Percentiles rank a stretch among this genome's conserved stretches.
Conservation (phyloP, 139 green algal genomes). For the Tetratostichococcus sp. region DNA sequence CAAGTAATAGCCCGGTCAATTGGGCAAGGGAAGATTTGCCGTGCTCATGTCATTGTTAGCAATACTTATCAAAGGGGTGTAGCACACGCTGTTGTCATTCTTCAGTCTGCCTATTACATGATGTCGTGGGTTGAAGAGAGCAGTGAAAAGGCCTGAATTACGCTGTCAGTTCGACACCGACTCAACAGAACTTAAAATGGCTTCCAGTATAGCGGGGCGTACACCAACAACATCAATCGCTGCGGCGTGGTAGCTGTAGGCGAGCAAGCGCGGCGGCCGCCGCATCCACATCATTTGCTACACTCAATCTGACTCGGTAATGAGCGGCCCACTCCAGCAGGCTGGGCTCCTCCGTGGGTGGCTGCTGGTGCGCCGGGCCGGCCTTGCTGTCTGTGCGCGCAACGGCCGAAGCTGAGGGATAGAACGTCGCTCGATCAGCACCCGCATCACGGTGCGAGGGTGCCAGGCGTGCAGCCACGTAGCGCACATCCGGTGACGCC, state of each 20-base stretch:
- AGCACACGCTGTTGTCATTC: too few relatives aligned
- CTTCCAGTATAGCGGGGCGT: too few relatives aligned
- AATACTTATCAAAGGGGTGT: too few relatives aligned
- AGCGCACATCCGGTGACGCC: conserved; percentile 23
- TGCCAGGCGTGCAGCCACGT: conserved; percentile 35
- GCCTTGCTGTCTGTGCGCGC: neutral
- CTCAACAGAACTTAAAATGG: too few relatives aligned
- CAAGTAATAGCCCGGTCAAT: too few relatives aligned
- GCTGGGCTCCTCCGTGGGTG: conserved; percentile 19
- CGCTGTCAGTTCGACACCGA: too few relatives aligned
- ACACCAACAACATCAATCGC: neutral
- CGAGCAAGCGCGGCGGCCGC: neutral
- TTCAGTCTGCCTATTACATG: too few relatives aligned
- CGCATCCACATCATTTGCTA: neutral
- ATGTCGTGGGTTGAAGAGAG: too few relatives aligned
- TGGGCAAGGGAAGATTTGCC: too few relatives aligned
- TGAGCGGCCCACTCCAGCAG: conserved; percentile 15
- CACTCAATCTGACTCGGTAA: neutral
- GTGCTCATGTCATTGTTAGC: too few relatives aligned
- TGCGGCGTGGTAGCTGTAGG: neutral
- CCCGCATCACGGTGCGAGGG: conserved; percentile 29
- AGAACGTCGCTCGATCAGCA: conserved; percentile 22
- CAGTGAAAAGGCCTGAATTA: too few relatives aligned
- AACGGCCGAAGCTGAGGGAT: neutral
- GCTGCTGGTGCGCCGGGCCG: neutral